Conservation (phyloP, 192 early-diverging fungal species). For the Podila verticillata region DNA sequence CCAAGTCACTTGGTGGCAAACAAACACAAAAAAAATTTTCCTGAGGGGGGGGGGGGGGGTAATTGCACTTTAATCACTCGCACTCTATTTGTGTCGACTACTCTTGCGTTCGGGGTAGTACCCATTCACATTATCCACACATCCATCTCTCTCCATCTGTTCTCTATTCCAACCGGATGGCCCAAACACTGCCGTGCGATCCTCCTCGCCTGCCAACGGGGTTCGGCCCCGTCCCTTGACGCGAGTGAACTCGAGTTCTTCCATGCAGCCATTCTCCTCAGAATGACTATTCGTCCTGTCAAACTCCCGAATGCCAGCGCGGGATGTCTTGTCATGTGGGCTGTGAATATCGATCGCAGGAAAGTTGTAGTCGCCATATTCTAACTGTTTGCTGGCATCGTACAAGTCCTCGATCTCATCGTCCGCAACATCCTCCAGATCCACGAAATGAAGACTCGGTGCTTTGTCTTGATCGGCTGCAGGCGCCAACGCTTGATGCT, state of each 20-base stretch:
- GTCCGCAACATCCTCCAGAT: constrained; percentile 4
- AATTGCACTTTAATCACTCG: no score
- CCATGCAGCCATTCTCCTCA: no score
- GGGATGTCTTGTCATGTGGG: neutral
- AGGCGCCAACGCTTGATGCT: no score
- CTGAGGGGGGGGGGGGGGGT: no score
- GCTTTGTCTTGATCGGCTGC: constrained; percentile 5
- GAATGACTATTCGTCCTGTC: neutral
- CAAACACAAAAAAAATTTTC: no score
- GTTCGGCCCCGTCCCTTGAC: no score
- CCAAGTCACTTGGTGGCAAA: no score
- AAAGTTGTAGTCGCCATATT: constrained; percentile 67
- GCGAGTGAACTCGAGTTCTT: no score
- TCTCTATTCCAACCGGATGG: no score
- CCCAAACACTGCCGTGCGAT: no score
- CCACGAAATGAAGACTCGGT: constrained; percentile 13
- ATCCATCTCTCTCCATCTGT: constrained; percentile 10
- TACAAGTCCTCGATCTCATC: constrained; percentile 50
- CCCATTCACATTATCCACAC: constrained; percentile 29
- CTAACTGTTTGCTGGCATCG: constrained; percentile 45
- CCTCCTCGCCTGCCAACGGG: no score
- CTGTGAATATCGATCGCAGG: constrained; percentile 54
- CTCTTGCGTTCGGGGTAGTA: constrained; percentile 13
- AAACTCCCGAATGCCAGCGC: neutral
- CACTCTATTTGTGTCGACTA: no score